phyloP scores from a whole-genome alignment of 2,329 filamentous ascomycete genomes.

The Penicillium sp. region DNA sequence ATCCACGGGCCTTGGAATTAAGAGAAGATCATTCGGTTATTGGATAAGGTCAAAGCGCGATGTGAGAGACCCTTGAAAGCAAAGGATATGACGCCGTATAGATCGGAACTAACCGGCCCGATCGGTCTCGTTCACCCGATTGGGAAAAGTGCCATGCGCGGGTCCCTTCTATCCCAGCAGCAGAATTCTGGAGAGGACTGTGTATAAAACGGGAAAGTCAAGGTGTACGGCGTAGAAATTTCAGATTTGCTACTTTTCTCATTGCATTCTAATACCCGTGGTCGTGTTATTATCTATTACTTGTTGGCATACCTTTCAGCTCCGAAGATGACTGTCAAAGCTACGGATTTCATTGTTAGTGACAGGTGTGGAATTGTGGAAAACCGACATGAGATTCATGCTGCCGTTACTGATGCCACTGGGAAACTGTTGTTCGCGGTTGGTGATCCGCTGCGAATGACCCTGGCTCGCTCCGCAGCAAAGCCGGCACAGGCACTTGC shows the following conservation, averaged over 20 bases:
- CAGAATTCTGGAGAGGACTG: background rate
- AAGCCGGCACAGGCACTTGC: conserved; percentile 54
- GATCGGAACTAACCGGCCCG: too few relatives aligned
- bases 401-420: conserved; percentile 45
- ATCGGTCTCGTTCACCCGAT: conserved; percentile 4
- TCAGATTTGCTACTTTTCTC: background rate
- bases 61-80: too few relatives aligned
- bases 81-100: too few relatives aligned
- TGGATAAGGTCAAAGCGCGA: too few relatives aligned
- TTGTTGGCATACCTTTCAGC: background rate
- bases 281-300: background rate
- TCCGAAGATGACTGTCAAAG: background rate
- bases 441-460: conserved; percentile 50
- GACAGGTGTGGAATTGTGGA: conserved; percentile 48
- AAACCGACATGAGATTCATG: conserved; percentile 52
- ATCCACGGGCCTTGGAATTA: too few relatives aligned
- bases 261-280: background rate
- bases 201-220: background rate
- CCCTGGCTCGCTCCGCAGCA: conserved; percentile 52
- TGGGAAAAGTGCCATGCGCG: background rate
- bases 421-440: conserved; percentile 47
- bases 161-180: background rate
- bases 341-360: conserved; percentile 37
- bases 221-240: background rate
- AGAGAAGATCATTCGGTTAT: too few relatives aligned